Base-by-base conservation (phyloP, 352 stramenopile species). In the Pythium insidiosum region DNA sequence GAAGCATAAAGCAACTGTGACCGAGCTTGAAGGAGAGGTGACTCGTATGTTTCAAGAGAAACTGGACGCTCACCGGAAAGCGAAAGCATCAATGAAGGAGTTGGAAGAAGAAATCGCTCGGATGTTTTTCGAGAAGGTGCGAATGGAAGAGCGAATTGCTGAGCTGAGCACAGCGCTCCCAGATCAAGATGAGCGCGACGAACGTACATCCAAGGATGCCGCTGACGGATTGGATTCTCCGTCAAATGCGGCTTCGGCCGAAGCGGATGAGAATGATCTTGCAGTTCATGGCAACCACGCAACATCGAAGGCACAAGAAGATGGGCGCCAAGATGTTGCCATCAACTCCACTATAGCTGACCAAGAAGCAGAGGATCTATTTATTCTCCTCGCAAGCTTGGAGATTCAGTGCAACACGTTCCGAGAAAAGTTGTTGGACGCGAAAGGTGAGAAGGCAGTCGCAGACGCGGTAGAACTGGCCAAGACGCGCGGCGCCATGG, bases 381-480 rank as follows among this genome's bases (percentile, higher is more conserved):
- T 79, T 21, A 65, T 88, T 6, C 51, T 88, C 16, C 53, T 84
- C 9, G 72, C 75, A 38, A 85, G 75, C 49, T 60, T 88, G 33
- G 68, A 83, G 45, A 88, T 88, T 35, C 69, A 85, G 38, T 88
- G 75, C 44, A 61, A 58, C 7, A 57, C 69, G 12, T 61, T 88
- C 37, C 61, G 68, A 13, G 75, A 84, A 22, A 65, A 34, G 13
- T 52, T 88, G 20, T 60, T 68, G 29, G 52, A 56, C 29, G 28
- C 52, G 7, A 52, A 61, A 15, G 72, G 72, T 18, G 48, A 63
- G n/a, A 42, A 79, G 23, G 68, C 60, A 0, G 72, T 79, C 6
- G 30, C 38, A 7, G 26, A 40, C 4, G 58, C 52, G 13, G 33
- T 59, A 4, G 19, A 47, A 19, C 24, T 66, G 37, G 62, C 60